A percentile compares a stretch with the other conserved stretches of the same genome.
Evolutionary conservation across 2,329 filamentous ascomycete genomes (phyloP).

Genomic region (Botrytis hyacinthi): DNA sequence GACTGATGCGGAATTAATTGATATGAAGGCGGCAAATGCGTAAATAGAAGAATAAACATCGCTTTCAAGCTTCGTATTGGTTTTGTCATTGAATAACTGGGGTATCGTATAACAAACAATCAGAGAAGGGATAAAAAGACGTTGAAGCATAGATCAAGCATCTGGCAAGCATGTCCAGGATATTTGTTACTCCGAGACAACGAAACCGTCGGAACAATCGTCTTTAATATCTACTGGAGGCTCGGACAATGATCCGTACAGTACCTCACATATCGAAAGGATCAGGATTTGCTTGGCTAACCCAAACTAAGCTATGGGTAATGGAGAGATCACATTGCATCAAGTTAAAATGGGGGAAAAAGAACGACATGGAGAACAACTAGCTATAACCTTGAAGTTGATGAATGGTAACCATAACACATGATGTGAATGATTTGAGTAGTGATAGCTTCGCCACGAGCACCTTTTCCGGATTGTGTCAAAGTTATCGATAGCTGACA

Average conservation of each 20-base stretch:
- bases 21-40: constrained; percentile 34
- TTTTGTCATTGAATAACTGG: not conserved
- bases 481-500: constrained; percentile 9
- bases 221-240: constrained; percentile 8
- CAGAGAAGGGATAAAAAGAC: constrained; percentile 8
- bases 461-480: constrained; percentile 4
- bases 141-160: constrained; percentile 8
- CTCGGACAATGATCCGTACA: constrained; percentile 13
- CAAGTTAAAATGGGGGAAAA: constrained; percentile 1
- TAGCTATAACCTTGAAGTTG: constrained; percentile 11
- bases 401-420: constrained; percentile 6
- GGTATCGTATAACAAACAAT: constrained; percentile 2
- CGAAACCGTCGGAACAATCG: constrained; percentile 9
- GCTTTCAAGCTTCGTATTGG: not conserved
- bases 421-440: constrained; percentile 9
- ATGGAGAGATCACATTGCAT: constrained; percentile 11
- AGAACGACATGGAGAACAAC: not conserved
- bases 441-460: constrained; percentile 14
- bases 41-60: constrained; percentile 24
- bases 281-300: constrained; percentile 6
- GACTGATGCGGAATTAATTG: constrained; percentile 1
- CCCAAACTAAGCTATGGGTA: constrained; percentile 1
- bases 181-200: constrained; percentile 21
- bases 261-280: constrained; percentile 18
- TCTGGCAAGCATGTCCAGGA: constrained; percentile 14